Base-by-base conservation (phyloP, 2,329 filamentous ascomycete genomes). In the Plectosphaerella cucumerina region DNA sequence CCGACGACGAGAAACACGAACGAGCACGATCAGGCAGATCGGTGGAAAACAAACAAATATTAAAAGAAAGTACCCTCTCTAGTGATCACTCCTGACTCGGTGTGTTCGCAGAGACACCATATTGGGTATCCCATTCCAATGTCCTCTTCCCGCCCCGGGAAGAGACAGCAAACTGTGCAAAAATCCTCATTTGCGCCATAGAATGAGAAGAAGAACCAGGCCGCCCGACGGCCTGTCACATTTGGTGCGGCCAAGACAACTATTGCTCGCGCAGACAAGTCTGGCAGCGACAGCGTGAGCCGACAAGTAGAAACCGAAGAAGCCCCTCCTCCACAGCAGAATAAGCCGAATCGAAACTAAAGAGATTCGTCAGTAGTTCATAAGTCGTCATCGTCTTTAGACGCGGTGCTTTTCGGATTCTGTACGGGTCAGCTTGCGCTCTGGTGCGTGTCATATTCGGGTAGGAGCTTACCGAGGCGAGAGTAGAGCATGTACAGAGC, bases 401-500 rank as follows among this genome's bases (percentile, higher is more conserved):
- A 72, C 65, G 48, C 71, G 70, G 58, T 74, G 71, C 63, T 74
- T 74, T 61, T 74, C 71, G 54, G 71, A 73, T 67, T 74, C 71
- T 74, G 55, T 57, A 55, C 52, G 22, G 42, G 60, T 67, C 62
- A 69, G 65, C 62, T 54, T 3, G 42, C 35, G 37, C 14, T 6
- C 1, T 17, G 11, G 5, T 17, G n/a, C n/a, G n/a, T n/a, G 6
- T 14, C 26, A 5, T 49, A 26, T 20, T 15, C 11, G 14, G n/a
- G 14, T 42, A 69, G 60, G 64, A 26, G 66, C 78, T 75, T 69
- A 96, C 94, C 94, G 69, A 99, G 87, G 79, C 94, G 85, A 53
- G 90, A 95, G 73, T 99, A 99, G 50, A 99, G 83, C 92, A 99
- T 97, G 74, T 97, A 99, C 50, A 99, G 75, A n/a, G 94, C 94